These are phyloP conservation scores for Aphanoascus verrucosus DNA, from an alignment of 2,329 filamentous ascomycete genomes.

Conservation along the genomic window DNA sequence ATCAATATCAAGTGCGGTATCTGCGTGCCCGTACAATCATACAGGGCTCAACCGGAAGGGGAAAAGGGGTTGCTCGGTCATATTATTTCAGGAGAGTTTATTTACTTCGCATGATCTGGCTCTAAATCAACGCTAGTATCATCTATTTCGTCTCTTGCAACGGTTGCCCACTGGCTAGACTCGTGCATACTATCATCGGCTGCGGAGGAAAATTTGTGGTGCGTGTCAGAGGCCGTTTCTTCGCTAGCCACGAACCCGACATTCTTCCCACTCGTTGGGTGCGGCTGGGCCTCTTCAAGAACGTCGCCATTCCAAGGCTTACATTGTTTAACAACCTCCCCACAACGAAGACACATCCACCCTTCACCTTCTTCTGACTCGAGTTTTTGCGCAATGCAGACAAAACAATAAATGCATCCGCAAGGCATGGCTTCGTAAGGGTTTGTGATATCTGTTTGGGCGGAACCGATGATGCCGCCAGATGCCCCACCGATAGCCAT, in stretches of 20 bases:
- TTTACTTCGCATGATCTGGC: background rate
- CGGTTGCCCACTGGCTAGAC: slow-evolving; percentile 30
- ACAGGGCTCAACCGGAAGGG: too few relatives aligned
- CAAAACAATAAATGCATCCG: slow-evolving; percentile 89
- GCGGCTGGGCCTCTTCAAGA: slow-evolving; percentile 36
- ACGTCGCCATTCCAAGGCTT: slow-evolving; percentile 88
- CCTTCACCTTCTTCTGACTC: slow-evolving; percentile 91
- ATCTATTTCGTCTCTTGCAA: slow-evolving; percentile 24
- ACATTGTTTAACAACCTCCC: slow-evolving; percentile 71
- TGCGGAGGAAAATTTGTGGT: slow-evolving; percentile 18
- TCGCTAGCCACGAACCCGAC: slow-evolving; percentile 29
- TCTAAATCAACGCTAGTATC: slow-evolving; percentile 5
- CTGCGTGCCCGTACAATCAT: too few relatives aligned
- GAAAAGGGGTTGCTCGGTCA: too few relatives aligned
- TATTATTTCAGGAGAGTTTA: background rate
- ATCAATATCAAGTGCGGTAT: too few relatives aligned
- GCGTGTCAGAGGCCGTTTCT: slow-evolving; percentile 16
- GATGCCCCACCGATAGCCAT: slow-evolving; percentile 53
- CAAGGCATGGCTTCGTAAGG: slow-evolving; percentile 87
- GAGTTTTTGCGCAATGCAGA: slow-evolving; percentile 80
- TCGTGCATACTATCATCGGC: slow-evolving; percentile 28
- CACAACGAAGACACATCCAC: slow-evolving; percentile 83
- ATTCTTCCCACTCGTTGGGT: slow-evolving; percentile 29
- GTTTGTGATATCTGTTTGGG: slow-evolving; percentile 88
- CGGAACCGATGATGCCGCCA: slow-evolving; percentile 72